Percentiles rank a stretch among this genome's conserved stretches.
These are phyloP conservation scores for Wickerhamomyces queroliae DNA, from an alignment of 805 yeast genomes.

Conservation along the genomic window DNA sequence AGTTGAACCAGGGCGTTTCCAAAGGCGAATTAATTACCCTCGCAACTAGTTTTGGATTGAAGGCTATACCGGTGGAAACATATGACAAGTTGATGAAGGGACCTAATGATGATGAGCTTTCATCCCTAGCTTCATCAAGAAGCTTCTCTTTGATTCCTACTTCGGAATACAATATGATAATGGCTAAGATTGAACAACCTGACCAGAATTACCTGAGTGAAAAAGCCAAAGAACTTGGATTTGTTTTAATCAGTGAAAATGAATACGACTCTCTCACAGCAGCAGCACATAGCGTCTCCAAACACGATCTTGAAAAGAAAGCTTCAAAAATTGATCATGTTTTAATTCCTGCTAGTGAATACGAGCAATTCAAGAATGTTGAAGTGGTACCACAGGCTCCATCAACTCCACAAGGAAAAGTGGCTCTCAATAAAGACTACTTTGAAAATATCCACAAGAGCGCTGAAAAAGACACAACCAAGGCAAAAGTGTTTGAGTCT, in stretches of 20 bases:
- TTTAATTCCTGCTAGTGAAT: constrained; percentile 19
- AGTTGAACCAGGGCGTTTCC: constrained; percentile 5
- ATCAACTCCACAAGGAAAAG: constrained; percentile 21
- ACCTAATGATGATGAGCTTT: constrained; percentile 15
- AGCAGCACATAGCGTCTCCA: constrained; percentile 16
- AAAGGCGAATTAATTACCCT: constrained; percentile 17
- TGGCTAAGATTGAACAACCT: constrained; percentile 19
- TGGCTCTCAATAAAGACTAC: constrained; percentile 27
- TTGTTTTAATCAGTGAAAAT: constrained; percentile 15
- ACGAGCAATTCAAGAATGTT: constrained; percentile 2
- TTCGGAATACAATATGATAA: constrained; percentile 18
- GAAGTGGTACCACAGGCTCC: too few relatives aligned
- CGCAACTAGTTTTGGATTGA: constrained; percentile 16
- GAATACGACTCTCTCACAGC: constrained; percentile 20
- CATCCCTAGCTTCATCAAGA: constrained; percentile 18
- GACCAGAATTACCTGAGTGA: constrained; percentile 12
- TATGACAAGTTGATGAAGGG: constrained; percentile 16
- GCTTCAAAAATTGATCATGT: constrained; percentile 25
- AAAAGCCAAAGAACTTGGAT: constrained; percentile 16
- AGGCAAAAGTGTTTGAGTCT: constrained; percentile 26
- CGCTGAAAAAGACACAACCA: constrained; percentile 18
- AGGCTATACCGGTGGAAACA: constrained; percentile 18
- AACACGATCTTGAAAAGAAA: constrained; percentile 22
- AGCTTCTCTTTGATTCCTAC: constrained; percentile 22
- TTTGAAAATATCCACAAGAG: constrained; percentile 27